Evolutionary conservation across 805 yeast species (phyloP).

Genomic region (Sugiyamaella boreocaroliniensis): DNA sequence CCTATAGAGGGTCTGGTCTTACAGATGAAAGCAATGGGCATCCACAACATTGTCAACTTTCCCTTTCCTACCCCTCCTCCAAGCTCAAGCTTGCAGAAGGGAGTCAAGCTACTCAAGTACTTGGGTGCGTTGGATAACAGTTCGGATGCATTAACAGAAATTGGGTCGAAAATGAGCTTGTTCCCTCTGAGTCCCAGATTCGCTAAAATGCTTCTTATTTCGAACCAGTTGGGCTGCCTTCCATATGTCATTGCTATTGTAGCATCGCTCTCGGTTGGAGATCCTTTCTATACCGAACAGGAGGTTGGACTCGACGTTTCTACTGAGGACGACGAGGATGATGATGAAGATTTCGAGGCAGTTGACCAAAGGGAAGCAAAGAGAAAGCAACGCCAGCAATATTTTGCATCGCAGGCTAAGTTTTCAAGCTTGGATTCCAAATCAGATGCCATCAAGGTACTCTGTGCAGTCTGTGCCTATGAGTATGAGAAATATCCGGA

Average conservation of each 20-base stretch:
- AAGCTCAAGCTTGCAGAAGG: slow-evolving; percentile 48
- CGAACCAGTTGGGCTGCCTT: slow-evolving; percentile 78
- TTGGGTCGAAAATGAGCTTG: slow-evolving; percentile 79
- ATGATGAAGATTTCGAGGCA: slow-evolving; percentile 28
- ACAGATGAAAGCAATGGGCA: slow-evolving; percentile 96
- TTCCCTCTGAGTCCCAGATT: slow-evolving; percentile 94
- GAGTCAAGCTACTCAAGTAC: slow-evolving; percentile 59
- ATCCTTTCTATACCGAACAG: slow-evolving; percentile 71
- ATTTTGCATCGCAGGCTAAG: slow-evolving; percentile 48
- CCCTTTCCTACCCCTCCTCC: slow-evolving; percentile 97
- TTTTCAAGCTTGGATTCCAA: slow-evolving; percentile 63
- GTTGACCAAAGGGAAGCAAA: slow-evolving; percentile 33
- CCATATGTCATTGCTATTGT: slow-evolving; percentile 89
- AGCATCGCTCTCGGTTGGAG: slow-evolving; percentile 88
- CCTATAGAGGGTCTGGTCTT: slow-evolving; percentile 95
- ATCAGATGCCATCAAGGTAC: slow-evolving; percentile 67
- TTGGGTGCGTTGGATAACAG: slow-evolving; percentile 69
- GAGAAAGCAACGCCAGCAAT: slow-evolving; percentile 43
- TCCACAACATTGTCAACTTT: slow-evolving; percentile 80
- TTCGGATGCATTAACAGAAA: slow-evolving; percentile 54
- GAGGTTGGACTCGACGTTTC: slow-evolving; percentile 53
- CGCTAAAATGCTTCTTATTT: slow-evolving; percentile 80
- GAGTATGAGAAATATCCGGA: slow-evolving; percentile 52
- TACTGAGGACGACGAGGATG: slow-evolving; percentile 12
- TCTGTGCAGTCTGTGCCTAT: slow-evolving; percentile 81